Conservation (phyloP, 2,329 filamentous ascomycete genomes). For the Ceratocystis eucalypticola region DNA sequence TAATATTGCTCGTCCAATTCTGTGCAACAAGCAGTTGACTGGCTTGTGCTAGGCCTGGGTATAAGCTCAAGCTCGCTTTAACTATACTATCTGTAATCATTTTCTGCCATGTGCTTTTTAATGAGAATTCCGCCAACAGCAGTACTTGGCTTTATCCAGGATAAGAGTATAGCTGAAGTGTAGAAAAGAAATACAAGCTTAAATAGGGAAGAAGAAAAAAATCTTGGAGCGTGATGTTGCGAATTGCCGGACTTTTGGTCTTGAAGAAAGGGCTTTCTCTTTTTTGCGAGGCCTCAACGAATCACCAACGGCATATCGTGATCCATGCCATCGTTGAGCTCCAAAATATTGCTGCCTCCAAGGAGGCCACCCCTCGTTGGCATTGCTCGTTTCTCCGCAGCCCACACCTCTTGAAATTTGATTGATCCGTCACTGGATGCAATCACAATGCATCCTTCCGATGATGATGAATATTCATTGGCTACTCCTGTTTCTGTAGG, state of each 20-base stretch:
- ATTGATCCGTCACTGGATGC: slow-evolving; percentile 84
- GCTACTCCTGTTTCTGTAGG: slow-evolving; percentile 25
- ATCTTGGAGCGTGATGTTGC: background rate
- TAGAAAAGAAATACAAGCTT: background rate
- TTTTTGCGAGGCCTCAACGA: background rate
- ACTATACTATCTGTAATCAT: background rate
- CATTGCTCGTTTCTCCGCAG: slow-evolving; percentile 44
- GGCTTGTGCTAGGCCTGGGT: background rate
- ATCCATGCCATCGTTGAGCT: slow-evolving; percentile 67
- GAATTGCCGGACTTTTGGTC: background rate
- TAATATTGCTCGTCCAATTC: background rate
- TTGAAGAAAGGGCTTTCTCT: background rate
- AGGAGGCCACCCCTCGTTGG: slow-evolving; percentile 22
- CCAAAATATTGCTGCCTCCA: slow-evolving; percentile 54
- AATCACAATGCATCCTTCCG: slow-evolving; percentile 61
- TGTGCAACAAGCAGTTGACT: background rate
- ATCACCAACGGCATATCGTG: slow-evolving; percentile 34
- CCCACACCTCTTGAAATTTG: slow-evolving; percentile 93
- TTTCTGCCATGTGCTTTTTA: background rate
- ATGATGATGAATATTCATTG: slow-evolving; percentile 22
- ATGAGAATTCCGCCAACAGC: background rate
- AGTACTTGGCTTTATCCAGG: background rate
- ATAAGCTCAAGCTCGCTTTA: background rate
- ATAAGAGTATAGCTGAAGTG: background rate
- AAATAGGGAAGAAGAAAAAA: background rate